Base-by-base conservation (phyloP, 2,329 filamentous ascomycete genomes). In the Fusarium proliferatum region DNA sequence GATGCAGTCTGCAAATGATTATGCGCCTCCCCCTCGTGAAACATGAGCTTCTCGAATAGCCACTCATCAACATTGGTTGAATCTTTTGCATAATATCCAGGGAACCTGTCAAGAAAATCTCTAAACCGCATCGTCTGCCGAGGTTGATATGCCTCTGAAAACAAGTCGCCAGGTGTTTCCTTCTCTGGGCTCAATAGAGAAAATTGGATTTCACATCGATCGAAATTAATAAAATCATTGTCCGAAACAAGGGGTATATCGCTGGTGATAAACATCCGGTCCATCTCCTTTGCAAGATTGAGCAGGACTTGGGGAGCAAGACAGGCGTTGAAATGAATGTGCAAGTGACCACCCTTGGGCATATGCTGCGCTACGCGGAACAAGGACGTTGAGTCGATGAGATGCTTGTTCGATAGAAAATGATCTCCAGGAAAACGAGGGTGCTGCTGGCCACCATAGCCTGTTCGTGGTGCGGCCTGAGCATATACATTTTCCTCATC, bases 281-380 rank as follows among this genome's bases (percentile, higher is more conserved):
- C 77, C 85, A 91, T 89, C 9, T 70, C 84, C 84, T 84, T 88
- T 72, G 84, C 88, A 73, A 85, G 84, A 30, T 84, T 81, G 17
- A 94, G 84, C 26, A 94, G 83, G 9, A 90, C 85, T 4, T 84
- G 80, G 15, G 92, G 91, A 19, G 85, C 83, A 9, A 94, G 83
- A 68, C 92, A 93, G n/a, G 92, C 88, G 79, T 94, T 95, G 85
- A 93, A 94, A 80, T 95, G 93, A 30, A 94, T 88, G 80, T 95
- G 93, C 30, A 94, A 84, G 78, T 94, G 91, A 1, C 88, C 88
- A 5, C 92, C 93, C 80, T 95, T 95, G 46, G 93, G 93, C 84
- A 93, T 88, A 64, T 80, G 78, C 38, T 83, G 83, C 10, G 90
- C 88, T 33, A 92, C 86, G 34, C 84, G 74, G 74, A 90, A 89